Percentiles rank a stretch among this genome's conserved stretches.
Conservation (phyloP, 306 rosid species). For the Dryas drummondii region DNA sequence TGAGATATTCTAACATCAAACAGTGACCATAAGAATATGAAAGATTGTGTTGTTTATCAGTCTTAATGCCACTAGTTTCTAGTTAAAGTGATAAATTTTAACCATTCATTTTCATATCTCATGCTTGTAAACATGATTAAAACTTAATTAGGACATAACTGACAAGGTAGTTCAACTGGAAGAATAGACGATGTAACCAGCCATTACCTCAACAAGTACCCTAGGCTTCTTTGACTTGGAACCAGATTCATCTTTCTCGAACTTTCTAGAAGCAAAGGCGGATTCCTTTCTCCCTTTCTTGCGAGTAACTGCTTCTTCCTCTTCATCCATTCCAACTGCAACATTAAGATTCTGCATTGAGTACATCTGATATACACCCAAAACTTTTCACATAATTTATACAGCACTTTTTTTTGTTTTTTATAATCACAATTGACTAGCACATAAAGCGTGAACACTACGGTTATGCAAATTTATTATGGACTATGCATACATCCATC, state of each 20-base stretch:
- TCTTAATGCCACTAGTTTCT: not conserved
- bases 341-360: conserved; percentile 25
- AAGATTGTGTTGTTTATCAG: not conserved
- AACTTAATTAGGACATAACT: not conserved
- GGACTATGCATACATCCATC: not conserved
- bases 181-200: conserved; percentile 7
- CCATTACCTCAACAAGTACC: conserved; percentile 85
- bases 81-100: not conserved
- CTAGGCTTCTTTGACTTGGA: conserved; percentile 54
- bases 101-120: not conserved
- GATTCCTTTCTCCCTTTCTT: conserved; percentile 45
- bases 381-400: not conserved
- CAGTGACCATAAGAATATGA: not conserved
- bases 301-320: conserved; percentile 32
- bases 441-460: not conserved
- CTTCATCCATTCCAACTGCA: conserved; percentile 59
- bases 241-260: conserved; percentile 45
- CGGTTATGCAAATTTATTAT: not conserved
- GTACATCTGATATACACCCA: conserved; percentile 1
- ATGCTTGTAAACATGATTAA: not conserved
- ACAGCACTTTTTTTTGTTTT: not conserved
- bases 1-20: not conserved
- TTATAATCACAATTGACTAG: too few species aligned
- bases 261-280: conserved; percentile 40
- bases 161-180: conserved; percentile 5